Evolutionary conservation across 352 stramenopile genomes (phyloP).

Genomic region (Pythium graminicola): DNA sequence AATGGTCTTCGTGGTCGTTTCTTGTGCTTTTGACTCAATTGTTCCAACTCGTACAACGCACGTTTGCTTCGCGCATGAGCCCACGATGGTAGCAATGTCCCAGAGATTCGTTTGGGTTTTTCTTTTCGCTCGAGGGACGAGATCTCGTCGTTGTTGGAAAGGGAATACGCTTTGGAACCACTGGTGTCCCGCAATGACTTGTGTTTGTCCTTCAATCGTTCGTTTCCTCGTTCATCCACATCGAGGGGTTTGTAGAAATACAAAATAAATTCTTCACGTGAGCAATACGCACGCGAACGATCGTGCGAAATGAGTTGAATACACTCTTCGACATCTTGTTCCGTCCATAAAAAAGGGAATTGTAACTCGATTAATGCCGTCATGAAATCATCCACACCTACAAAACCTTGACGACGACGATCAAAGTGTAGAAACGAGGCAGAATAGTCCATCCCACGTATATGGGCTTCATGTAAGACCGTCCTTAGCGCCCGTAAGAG

Average conservation of each 20-base stretch:
- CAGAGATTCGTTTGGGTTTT: slow-evolving; percentile 24
- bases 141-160: slow-evolving; percentile 21
- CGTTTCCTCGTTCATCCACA: slow-evolving; percentile 1
- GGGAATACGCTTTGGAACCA: slow-evolving; percentile 5
- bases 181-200: not conserved
- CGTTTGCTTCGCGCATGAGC: slow-evolving; percentile 61
- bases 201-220: slow-evolving; percentile 8
- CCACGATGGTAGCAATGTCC: slow-evolving; percentile 47
- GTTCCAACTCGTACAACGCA: slow-evolving; percentile 51
- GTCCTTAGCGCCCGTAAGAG: slow-evolving; percentile 33
- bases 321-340: slow-evolving; percentile 44
- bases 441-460: slow-evolving; percentile 39
- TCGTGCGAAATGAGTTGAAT: slow-evolving; percentile 30
- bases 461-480: slow-evolving; percentile 42
- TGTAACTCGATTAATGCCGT: slow-evolving; percentile 40
- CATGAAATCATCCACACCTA: slow-evolving; percentile 47
- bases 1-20: not conserved
- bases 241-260: slow-evolving; percentile 25
- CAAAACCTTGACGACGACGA: slow-evolving; percentile 33
- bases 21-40: slow-evolving; percentile 11
- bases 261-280: slow-evolving; percentile 43
- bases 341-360: slow-evolving; percentile 28
- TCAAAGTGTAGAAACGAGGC: slow-evolving; percentile 61
- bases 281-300: slow-evolving; percentile 46
- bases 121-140: slow-evolving; percentile 15